phyloP scores from a whole-genome alignment of 495 filamentous ascomycete species.

The Terfezia boudieri region DNA sequence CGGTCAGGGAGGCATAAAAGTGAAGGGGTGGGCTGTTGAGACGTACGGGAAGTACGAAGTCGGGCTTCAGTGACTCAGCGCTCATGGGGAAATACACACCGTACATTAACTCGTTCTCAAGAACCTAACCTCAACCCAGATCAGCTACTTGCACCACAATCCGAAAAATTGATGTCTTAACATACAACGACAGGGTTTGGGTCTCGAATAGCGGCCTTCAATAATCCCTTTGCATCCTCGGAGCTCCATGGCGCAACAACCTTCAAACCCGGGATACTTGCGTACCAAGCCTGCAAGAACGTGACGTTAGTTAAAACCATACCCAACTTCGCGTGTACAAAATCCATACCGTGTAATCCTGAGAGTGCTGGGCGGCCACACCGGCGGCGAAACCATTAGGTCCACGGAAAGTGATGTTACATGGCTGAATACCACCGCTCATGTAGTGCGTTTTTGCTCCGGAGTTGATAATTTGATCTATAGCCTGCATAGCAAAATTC shows the following conservation, averaged over 20 bases:
- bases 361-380: slow-evolving; percentile 93
- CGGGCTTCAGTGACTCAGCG: slow-evolving; percentile 77
- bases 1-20: slow-evolving; percentile 1
- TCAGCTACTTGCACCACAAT: background rate
- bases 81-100: slow-evolving; percentile 88
- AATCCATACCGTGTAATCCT: slow-evolving; percentile 31
- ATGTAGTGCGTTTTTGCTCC: slow-evolving; percentile 99
- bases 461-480: slow-evolving; percentile 99
- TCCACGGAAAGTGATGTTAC: slow-evolving; percentile 97
- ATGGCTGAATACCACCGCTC: slow-evolving; percentile 97
- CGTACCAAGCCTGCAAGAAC: slow-evolving; percentile 84
- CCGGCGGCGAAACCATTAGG: slow-evolving; percentile 94
- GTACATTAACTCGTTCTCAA: slow-evolving; percentile 41
- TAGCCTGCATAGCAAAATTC: slow-evolving; percentile 99
- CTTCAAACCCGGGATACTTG: slow-evolving; percentile 90
- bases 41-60: slow-evolving; percentile 65
- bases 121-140: background rate
- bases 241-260: slow-evolving; percentile 88
- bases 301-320: slow-evolving; percentile 1
- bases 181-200: slow-evolving; percentile 68
- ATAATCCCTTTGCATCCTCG: slow-evolving; percentile 90
- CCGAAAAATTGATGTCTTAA: slow-evolving; percentile 16
- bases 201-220: slow-evolving; percentile 95
- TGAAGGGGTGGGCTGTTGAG: background rate
- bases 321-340: too few relatives aligned